These are phyloP conservation scores for Tolypocladium cylindrosporum DNA, from an alignment of 2,329 filamentous ascomycete genomes.

Conservation along the genomic window DNA sequence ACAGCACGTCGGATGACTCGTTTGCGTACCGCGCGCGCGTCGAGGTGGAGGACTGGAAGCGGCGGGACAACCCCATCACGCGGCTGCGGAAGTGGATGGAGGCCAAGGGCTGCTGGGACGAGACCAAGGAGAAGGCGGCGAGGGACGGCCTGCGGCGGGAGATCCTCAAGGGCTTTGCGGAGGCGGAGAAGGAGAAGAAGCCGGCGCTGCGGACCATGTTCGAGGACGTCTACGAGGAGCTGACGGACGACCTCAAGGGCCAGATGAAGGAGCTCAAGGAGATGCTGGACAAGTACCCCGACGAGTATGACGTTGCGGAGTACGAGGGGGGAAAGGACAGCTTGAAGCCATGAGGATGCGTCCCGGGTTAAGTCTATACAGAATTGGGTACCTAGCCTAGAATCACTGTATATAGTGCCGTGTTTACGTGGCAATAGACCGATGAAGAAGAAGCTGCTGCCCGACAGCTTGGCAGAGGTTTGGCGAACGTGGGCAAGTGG, in stretches of 20 bases:
- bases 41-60: constrained; percentile 93
- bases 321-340: constrained; percentile 66
- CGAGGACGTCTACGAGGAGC: constrained; percentile 77
- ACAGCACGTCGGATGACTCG: constrained; percentile 93
- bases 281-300: constrained; percentile 77
- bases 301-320: constrained; percentile 77
- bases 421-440: not conserved
- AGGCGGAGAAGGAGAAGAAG: constrained; percentile 74
- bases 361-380: not conserved
- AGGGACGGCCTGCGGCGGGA: constrained; percentile 59
- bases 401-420: not conserved
- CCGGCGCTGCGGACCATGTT: constrained; percentile 65
- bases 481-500: not conserved
- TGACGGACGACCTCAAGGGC: constrained; percentile 66
- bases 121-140: constrained; percentile 66
- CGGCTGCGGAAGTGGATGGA: constrained; percentile 88
- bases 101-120: constrained; percentile 71
- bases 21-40: constrained; percentile 91
- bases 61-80: constrained; percentile 80
- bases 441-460: not conserved
- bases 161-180: constrained; percentile 72
- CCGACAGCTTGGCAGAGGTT: not conserved
- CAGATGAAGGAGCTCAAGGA: constrained; percentile 65
- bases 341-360: constrained; percentile 29
- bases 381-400: not conserved